Evolutionary conservation across 208 protist genomes (phyloP), one percentile per base, ranked within the genome.

Genomic region (Leishmania major): DNA sequence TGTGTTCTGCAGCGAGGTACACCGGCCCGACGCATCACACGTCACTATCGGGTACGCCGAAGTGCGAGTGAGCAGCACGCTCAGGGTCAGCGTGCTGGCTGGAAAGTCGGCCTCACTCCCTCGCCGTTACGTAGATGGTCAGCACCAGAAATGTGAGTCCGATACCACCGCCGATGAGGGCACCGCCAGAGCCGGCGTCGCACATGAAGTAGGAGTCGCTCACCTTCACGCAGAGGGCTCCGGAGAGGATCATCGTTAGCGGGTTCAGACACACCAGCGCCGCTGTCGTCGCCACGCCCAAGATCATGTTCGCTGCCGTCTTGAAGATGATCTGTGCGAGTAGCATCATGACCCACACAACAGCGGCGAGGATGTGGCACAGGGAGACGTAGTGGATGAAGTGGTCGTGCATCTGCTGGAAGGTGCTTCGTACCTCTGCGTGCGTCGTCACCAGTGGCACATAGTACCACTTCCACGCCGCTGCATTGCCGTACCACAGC

Each of bases 161-260:
- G 53, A 97, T 64, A 37, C 94, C 93, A 22, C 86, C 87, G 28
- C 94, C 94, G 60, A 96, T 90, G 79, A 97, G 88, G 22, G 83
- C 81, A 8, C 90, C 93, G 49, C 93, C 94, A n/a, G 91, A 83
- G 25, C 19, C 28, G 19, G 73, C 84, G 75, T 76, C 88, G 78
- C 93, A 96, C 91, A 97, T 96, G 81, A 95, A 92, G 76, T 88
- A 88, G 1, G 83, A 37, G 69, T 94, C 89, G 49, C 85, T 87
- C 13, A 92, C 62, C 35, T 89, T 80, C 13, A 94, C 88, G 67
- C 94, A 97, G 19, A 97, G 83, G 1, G 88, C 75, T 43, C 94
- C 94, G 22, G 88, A 77, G 31, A 96, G 6, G 45, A 95, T 83
- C 75, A 97, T 81, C 25, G 91, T 86, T 45, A 97, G 59, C 5